A percentile compares a stretch with the other conserved stretches of the same genome.
These are phyloP conservation scores for Petunia axillaris DNA, from an alignment of 257 asterid genomes.

Conservation along the genomic window DNA sequence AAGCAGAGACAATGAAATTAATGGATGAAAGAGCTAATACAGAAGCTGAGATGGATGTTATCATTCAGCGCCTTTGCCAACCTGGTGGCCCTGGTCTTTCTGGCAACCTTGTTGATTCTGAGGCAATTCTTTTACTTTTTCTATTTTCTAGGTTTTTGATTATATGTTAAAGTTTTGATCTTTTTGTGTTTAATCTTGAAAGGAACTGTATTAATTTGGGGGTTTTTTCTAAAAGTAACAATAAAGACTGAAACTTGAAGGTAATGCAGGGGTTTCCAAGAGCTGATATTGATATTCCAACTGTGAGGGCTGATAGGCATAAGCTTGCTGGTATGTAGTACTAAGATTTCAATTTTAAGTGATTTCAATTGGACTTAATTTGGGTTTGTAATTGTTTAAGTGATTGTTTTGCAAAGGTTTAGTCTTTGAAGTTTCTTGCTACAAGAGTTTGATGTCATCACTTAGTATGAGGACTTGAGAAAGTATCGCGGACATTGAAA, in stretches of 20 bases:
- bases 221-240: background rate
- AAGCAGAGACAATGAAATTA: slow-evolving; percentile 78
- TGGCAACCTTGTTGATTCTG: slow-evolving; percentile 79
- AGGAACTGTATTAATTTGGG: background rate
- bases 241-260: slow-evolving; percentile 17
- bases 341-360: background rate
- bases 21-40: slow-evolving; percentile 68
- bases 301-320: slow-evolving; percentile 73
- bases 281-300: slow-evolving; percentile 74
- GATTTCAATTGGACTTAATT: background rate
- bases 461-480: background rate
- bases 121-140: slow-evolving; percentile 40
- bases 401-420: background rate
- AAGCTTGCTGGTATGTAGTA: slow-evolving; percentile 67
- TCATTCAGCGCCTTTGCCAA: slow-evolving; percentile 72
- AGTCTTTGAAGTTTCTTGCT: background rate
- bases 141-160: background rate
- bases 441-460: slow-evolving; percentile 5
- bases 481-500: too few relatives aligned
- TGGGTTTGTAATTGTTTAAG: background rate
- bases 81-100: slow-evolving; percentile 93
- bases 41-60: slow-evolving; percentile 80
- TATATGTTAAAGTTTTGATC: background rate
- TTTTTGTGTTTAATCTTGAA: background rate
- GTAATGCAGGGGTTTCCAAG: slow-evolving; percentile 90